Percentiles rank a stretch among this genome's conserved stretches.
Conservation (phyloP, 2,329 filamentous ascomycete species). For the Samsoniella hepiali region DNA sequence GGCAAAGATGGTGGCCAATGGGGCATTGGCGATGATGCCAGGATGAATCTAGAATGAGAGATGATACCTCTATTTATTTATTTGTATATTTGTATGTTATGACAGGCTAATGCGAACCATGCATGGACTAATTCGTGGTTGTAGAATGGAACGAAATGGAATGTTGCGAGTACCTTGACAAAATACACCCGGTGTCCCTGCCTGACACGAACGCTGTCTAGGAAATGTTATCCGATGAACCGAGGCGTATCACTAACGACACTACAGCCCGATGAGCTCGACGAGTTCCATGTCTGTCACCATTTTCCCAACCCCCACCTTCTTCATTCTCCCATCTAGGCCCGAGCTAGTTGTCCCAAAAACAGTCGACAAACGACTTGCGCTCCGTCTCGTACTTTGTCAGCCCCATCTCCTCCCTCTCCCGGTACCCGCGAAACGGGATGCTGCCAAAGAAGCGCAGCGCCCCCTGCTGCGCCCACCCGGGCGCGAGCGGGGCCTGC, state of each 20-base stretch:
- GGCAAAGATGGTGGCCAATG: constrained; percentile 60
- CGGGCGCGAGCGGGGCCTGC: background rate
- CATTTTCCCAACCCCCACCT: no score
- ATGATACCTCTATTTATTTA: constrained; percentile 4
- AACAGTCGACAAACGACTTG: background rate
- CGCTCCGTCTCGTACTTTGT: background rate
- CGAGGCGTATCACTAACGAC: background rate
- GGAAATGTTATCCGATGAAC: background rate
- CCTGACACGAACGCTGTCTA: background rate
- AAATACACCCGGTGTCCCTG: background rate
- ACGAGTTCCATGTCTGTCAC: background rate
- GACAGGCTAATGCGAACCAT: background rate
- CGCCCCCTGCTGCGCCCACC: background rate
- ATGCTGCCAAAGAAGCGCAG: background rate
- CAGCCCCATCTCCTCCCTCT: background rate
- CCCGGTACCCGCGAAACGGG: background rate
- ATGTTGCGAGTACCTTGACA: background rate
- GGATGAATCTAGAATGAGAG: constrained; percentile 72
- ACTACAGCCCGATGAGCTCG: background rate
- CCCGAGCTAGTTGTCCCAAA: background rate
- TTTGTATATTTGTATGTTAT: constrained; percentile 9
- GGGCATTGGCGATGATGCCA: constrained; percentile 79
- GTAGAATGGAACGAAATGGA: background rate
- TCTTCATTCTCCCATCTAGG: no score
- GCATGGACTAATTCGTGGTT: background rate